Conservation (phyloP, 805 yeast species). For the Metschnikowia gruessii region DNA sequence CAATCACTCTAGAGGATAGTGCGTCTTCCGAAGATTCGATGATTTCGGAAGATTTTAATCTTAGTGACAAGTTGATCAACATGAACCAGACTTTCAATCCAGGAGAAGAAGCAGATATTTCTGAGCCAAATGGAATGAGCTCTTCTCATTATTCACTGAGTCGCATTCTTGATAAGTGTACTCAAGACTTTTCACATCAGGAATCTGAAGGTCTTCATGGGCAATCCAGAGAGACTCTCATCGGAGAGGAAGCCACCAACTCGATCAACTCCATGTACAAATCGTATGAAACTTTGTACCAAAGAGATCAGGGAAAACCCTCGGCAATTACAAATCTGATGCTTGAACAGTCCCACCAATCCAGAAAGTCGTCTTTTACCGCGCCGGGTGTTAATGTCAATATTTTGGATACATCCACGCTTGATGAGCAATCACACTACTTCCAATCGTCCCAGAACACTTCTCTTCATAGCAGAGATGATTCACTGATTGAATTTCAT, state of each 20-base stretch:
- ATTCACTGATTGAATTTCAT: constrained; percentile 8
- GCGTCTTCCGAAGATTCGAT: constrained; percentile 22
- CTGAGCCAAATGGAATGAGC: not conserved
- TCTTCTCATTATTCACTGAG: constrained; percentile 1
- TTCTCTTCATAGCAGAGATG: not conserved
- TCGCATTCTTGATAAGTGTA: not conserved
- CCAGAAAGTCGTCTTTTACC: constrained; percentile 12
- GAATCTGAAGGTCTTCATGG: not conserved
- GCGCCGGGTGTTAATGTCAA: constrained; percentile 16
- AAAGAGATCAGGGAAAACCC: not conserved
- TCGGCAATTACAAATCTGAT: not conserved
- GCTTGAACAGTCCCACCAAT: constrained; percentile 5
- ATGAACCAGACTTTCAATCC: constrained; percentile 8
- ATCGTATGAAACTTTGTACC: constrained; percentile 23
- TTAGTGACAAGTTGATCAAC: constrained; percentile 10
- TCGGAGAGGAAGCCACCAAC: constrained; percentile 15
- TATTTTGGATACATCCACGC: constrained; percentile 25
- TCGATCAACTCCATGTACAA: constrained; percentile 28
- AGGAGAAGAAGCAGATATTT: not conserved
- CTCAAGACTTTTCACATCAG: not conserved
- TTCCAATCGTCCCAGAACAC: constrained; percentile 7
- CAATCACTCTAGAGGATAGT: constrained; percentile 22
- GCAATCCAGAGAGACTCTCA: constrained; percentile 30
- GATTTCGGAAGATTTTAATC: constrained; percentile 19
- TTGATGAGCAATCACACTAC: constrained; percentile 18